Base-by-base conservation (phyloP, 495 filamentous ascomycete genomes). In the Venustampulla echinocandica region DNA sequence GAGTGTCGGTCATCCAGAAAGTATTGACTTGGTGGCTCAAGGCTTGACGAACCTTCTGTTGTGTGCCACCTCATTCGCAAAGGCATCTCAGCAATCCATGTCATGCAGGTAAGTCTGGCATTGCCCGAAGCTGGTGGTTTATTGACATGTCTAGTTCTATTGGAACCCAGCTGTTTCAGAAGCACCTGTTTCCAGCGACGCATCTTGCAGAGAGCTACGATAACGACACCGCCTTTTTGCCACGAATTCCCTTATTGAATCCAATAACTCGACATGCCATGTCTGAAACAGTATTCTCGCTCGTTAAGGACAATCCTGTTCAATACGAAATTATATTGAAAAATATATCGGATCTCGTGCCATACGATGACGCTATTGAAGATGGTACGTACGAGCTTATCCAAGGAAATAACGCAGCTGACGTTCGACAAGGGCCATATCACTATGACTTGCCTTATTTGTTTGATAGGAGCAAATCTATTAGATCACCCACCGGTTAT, bases 401-500 rank as follows among this genome's bases (percentile, higher is more conserved):
- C 50, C 42, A 35, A 52, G 20, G 39, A 50, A 27, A 17, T 20
- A 47, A 46, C 47, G n/a, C n/a, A n/a, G n/a, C n/a, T 58, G 42
- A 62, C 39, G 38, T 38, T 22, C 25, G 43, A 42, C 38, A 14
- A 49, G 53, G 50, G 5, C 40, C 52, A 14, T 79, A 78, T 51
- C 60, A 64, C 13, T 80, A 79, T 52, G 73, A 81, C 13, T 63
- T 77, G 10, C 69, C 61, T 4, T 77, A 73, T 59, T 61, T 63
- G 47, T 78, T 84, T 49, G 80, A 93, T 50, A 67, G 85, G 38
- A 58, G 64, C 14, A 81, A 81, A 55, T 76, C 78, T 47, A 77
- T 92, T 24, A 76, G 87, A 49, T 81, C 86, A 1, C 61, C 75
- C 11, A 82, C 81, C 33, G 86, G 86, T 20, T 90, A 93, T 57